A percentile compares a stretch with the other conserved stretches of the same genome.
Conservation (phyloP, 2,329 filamentous ascomycete species). For the Apiospora hydei region DNA sequence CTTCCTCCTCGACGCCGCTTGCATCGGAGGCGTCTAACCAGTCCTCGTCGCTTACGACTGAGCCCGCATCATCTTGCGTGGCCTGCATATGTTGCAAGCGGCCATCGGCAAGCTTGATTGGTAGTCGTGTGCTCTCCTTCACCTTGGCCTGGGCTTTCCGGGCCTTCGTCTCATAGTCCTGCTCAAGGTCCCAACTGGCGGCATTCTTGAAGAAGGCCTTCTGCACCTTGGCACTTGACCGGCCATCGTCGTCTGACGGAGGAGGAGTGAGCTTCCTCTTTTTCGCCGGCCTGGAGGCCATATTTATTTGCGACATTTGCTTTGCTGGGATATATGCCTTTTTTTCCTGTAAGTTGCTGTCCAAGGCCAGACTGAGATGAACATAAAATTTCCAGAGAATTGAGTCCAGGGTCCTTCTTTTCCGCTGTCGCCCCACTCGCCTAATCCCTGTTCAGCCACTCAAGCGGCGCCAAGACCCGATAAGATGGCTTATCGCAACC, state of each 20-base stretch:
- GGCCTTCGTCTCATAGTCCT: slow-evolving; percentile 84
- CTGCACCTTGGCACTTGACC: slow-evolving; percentile 50
- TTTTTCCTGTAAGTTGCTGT: not conserved
- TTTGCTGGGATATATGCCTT: not conserved
- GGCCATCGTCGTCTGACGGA: slow-evolving; percentile 53
- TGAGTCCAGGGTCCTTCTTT: slow-evolving; percentile 16
- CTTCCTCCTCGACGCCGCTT: slow-evolving; percentile 53
- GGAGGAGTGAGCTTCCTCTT: slow-evolving; percentile 65
- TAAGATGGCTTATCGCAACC: slow-evolving; percentile 2
- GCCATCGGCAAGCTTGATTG: slow-evolving; percentile 87
- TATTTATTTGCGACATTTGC: slow-evolving; percentile 35
- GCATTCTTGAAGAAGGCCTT: slow-evolving; percentile 77
- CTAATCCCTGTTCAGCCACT: not conserved
- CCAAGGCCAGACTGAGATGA: not conserved
- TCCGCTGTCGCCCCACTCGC: slow-evolving; percentile 2
- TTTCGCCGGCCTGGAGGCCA: slow-evolving; percentile 61
- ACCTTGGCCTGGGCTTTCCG: slow-evolving; percentile 78
- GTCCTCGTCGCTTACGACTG: slow-evolving; percentile 63
- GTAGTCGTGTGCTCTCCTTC: slow-evolving; percentile 76
- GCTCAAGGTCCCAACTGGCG: slow-evolving; percentile 87
- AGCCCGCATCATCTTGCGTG: slow-evolving; percentile 66
- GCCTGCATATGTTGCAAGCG: slow-evolving; percentile 67
- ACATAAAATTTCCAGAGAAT: slow-evolving; percentile 21
- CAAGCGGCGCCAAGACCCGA: not conserved
- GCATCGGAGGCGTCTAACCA: slow-evolving; percentile 70